Evolutionary conservation across 345 rosid genomes (phyloP), one percentile per base, ranked within the genome.

Genomic region (Cardamine occulta): DNA sequence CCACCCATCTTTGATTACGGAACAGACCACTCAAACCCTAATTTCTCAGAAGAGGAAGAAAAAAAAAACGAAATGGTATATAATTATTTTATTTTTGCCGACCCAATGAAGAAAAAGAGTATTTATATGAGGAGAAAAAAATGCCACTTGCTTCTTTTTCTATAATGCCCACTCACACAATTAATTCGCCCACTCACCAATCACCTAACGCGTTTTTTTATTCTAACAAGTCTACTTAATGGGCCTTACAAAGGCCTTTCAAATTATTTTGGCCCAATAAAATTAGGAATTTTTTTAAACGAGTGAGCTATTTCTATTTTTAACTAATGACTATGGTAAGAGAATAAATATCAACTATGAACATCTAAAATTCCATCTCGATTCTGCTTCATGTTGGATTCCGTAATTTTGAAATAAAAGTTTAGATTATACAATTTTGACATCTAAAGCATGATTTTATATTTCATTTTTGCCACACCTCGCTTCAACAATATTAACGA

Each of bases 1-100:
- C 86, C 89, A 65, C 86, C 89, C 89, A 86, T 85, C 75, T 63
- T 77, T 63, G 73, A 65, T 70, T 28, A 11, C 74, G 54, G 51
- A 55, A 9, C 58, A 52, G 52, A 17, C 51, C 19, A 66, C 79
- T 23, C 74, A 44, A 76, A 76, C 80, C 80, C 80, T 77, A 77
- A 77, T 64, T 58, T 14, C n/a, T 44, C 17, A 52, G n/a, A 66
- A 74, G 64, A 44, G 17, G 52, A 47, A 49, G 1, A 24, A 11
- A 3, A 15, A 2, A 2, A 53, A 53, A 15, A 49, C 29, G 32
- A 59, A 58, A 35, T 45, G 34, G 35, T 61, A 34, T 61, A 34
- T 56, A 37, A 34, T 54, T 19, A 15, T 24, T 23, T 34, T 15
- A 42, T 23, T 57, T 56, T 55, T 37, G 69, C 76, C 76, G 63